Conservation (phyloP, 176 grass and related monocot genomes). For the Eremochloa ophiuroides region DNA sequence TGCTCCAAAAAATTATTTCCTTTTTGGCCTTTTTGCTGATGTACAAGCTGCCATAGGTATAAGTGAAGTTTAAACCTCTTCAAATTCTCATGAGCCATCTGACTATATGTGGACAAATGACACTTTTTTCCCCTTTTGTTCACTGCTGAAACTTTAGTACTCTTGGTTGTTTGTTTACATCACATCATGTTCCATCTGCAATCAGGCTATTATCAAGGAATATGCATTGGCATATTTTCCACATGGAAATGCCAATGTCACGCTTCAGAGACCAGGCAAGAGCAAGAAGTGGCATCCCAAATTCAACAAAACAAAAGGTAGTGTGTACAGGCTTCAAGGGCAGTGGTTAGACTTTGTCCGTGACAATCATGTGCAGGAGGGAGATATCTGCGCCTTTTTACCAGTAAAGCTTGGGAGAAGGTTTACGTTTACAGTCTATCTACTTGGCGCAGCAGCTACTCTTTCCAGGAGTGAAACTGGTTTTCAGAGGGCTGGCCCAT, state of each 20-base stretch:
- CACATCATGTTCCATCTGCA: neutral
- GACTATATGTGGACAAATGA: neutral
- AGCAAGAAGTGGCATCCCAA: slow-evolving; percentile 29
- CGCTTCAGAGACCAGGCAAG: neutral
- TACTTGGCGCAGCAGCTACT: slow-evolving; percentile 9
- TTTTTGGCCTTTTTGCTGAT: neutral
- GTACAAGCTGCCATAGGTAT: neutral
- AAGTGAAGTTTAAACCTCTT: neutral
- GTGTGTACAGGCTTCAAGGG: slow-evolving; percentile 3
- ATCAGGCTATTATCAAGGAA: slow-evolving; percentile 20
- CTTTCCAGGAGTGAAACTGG: neutral
- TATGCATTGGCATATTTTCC: slow-evolving; percentile 29
- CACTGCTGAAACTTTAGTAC: neutral
- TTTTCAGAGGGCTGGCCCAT: neutral
- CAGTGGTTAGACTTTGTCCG: slow-evolving; percentile 41
- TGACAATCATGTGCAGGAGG: slow-evolving; percentile 32
- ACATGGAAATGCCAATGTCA: neutral
- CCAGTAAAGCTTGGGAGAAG: neutral
- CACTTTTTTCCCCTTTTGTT: neutral
- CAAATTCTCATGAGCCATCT: neutral
- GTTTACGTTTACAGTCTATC: slow-evolving; percentile 25
- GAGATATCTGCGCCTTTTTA: slow-evolving; percentile 38
- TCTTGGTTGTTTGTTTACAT: neutral
- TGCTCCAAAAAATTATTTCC: neutral
- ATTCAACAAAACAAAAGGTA: slow-evolving; percentile 13